Evolutionary conservation across 2,329 filamentous ascomycete species (phyloP), one percentile per base, ranked within the genome.

Genomic region (Ophiostoma populinum): DNA sequence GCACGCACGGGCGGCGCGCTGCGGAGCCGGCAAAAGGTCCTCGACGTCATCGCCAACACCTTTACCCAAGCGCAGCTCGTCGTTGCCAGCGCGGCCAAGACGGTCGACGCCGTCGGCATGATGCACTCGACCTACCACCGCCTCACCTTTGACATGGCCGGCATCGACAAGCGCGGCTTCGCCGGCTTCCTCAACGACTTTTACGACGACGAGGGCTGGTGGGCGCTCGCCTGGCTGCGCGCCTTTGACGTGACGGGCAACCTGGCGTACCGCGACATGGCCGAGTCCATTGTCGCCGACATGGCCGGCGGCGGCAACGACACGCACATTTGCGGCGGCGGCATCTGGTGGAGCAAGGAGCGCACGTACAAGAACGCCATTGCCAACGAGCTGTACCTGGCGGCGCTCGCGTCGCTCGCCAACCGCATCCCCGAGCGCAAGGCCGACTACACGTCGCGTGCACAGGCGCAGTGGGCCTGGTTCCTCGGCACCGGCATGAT

Each of bases 201-300:
- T 43, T 73, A 71, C 44, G 70, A 75, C 45, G 70, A 75, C 46
- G 65, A 70, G 49, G 62, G 69, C 22, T 75, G 70, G 70, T 75
- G 70, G 70, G 69, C 62, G 3, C 55, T 74, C 34, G 70, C 60
- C 11, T 63, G 65, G 58, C 64, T 74, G 39, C 58, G 62, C 26
- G 56, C 61, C 5, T 68, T 61, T 46, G 69, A 73, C 47, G 49
- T 65, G 9, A 67, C 57, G 3, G 51, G 54, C 8, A 50, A 65
- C 13, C 33, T 46, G 6, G 52, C 52, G 24, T 73, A 69, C 45
- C 59, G 73, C 10, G 45, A 61, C 35, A 57, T 58, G 26, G 68
- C 69, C 1, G 57, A 62, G 39, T 44, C 51, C 12, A 62, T 74
- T 30, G 73, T 69, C 37, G 56, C 63, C 22, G 65, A 73, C 47